phyloP scores from a whole-genome alignment of 305 asterid genomes.

The Rubia tinctorum region DNA sequence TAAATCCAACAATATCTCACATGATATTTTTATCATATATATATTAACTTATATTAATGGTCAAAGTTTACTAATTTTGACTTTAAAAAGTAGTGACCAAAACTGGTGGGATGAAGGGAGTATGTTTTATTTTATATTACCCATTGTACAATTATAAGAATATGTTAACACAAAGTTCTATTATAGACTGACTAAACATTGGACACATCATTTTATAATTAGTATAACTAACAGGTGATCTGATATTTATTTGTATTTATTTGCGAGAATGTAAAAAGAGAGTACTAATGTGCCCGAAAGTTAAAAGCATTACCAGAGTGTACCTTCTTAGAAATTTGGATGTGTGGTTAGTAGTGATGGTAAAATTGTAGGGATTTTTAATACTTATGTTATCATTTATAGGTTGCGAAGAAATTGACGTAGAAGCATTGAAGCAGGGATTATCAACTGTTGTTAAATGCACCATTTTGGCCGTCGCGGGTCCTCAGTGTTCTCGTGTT shows the following conservation, averaged over 20 bases:
- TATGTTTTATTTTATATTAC: too few relatives aligned
- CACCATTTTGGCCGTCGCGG: constrained; percentile 96
- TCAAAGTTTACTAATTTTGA: too few relatives aligned
- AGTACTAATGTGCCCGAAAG: neutral
- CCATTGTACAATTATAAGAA: too few relatives aligned
- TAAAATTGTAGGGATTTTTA: neutral
- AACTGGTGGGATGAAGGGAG: too few relatives aligned
- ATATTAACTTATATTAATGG: too few relatives aligned
- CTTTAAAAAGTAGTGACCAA: too few relatives aligned
- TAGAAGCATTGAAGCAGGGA: constrained; percentile 89
- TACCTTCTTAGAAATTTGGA: neutral
- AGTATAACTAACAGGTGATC: too few relatives aligned
- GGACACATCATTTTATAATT: too few relatives aligned
- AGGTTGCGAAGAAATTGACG: constrained; percentile 67
- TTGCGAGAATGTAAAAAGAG: neutral
- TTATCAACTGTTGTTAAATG: constrained; percentile 91
- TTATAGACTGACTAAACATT: too few relatives aligned
- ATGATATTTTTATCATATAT: too few relatives aligned
- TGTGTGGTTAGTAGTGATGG: neutral
- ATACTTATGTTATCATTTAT: constrained; percentile 16
- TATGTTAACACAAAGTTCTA: too few relatives aligned
- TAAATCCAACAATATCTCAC: too few relatives aligned
- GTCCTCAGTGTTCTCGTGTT: constrained; percentile 94
- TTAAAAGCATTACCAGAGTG: neutral
- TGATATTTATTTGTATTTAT: neutral